Percentiles rank a stretch among this genome's conserved stretches.
These are phyloP conservation scores for Phytophthora litchii DNA, from an alignment of 352 stramenopile species.

Conservation along the genomic window DNA sequence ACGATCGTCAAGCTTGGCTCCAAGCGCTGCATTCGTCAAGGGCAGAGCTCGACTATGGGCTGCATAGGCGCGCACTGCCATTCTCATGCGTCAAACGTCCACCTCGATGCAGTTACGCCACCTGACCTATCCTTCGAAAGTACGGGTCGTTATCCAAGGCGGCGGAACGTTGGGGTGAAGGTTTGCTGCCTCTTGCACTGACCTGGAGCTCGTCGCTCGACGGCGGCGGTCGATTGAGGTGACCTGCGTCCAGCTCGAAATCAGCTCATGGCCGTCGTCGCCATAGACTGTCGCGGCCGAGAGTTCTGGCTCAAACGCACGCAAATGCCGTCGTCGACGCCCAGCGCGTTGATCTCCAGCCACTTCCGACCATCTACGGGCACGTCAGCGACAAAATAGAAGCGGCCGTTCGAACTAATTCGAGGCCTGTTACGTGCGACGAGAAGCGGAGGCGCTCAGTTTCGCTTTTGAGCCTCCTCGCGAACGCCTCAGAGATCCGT, in stretches of 20 bases:
- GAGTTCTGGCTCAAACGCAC: background rate
- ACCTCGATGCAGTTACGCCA: background rate
- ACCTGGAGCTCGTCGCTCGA: too few species aligned
- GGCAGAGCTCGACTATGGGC: background rate
- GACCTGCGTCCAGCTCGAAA: conserved; percentile 20
- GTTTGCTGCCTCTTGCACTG: too few species aligned
- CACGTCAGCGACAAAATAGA: conserved; percentile 44
- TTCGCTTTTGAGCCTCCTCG: conserved; percentile 27
- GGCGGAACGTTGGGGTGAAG: background rate
- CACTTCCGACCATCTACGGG: background rate
- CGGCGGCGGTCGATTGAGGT: conserved; percentile 18
- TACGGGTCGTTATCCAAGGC: background rate
- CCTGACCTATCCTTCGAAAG: background rate
- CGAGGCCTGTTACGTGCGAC: conserved; percentile 33
- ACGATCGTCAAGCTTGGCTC: too few species aligned
- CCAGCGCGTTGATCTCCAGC: background rate
- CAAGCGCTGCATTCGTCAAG: background rate
- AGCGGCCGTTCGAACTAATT: conserved; percentile 35
- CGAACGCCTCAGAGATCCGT: conserved; percentile 5
- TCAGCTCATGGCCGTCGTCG: conserved; percentile 14
- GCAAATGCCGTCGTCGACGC: background rate
- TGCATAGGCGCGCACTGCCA: background rate
- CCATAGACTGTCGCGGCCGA: conserved; percentile 32
- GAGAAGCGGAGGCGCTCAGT: conserved; percentile 33
- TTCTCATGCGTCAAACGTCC: background rate